Evolutionary conservation across 768 basidiomycete species (phyloP).

Genomic region (Lactarius hatsudake): DNA sequence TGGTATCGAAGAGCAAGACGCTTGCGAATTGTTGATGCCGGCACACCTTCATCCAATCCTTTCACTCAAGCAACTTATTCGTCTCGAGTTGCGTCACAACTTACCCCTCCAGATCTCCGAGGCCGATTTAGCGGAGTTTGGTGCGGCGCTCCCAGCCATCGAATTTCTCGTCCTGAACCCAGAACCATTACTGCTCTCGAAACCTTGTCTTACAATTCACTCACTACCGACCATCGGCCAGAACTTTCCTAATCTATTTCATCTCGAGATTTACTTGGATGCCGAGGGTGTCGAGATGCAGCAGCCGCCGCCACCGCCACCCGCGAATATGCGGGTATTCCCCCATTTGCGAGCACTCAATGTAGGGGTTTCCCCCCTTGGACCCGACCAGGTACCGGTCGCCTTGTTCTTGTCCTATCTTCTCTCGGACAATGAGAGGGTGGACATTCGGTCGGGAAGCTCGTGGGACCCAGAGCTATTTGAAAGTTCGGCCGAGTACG

Average conservation of each 20-base stretch:
- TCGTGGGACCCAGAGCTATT: slow-evolving; percentile 18
- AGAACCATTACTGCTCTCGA: slow-evolving; percentile 22
- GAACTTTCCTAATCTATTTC: slow-evolving; percentile 21
- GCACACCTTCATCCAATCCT: slow-evolving; percentile 23
- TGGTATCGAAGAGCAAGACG: slow-evolving; percentile 3
- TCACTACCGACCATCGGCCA: slow-evolving; percentile 12
- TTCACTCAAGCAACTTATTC: slow-evolving; percentile 21
- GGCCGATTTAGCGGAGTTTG: slow-evolving; percentile 21
- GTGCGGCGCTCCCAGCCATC: slow-evolving; percentile 19
- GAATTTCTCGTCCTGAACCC: slow-evolving; percentile 23
- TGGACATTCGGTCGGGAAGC: slow-evolving; percentile 17
- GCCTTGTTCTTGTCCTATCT: slow-evolving; percentile 26
- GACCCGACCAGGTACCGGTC: slow-evolving; percentile 21
- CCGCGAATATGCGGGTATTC: slow-evolving; percentile 4
- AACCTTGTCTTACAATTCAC: slow-evolving; percentile 13
- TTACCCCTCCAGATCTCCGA: slow-evolving; percentile 26
- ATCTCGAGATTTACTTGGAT: slow-evolving; percentile 25
- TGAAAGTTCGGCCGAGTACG: slow-evolving; percentile 11
- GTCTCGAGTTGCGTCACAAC: slow-evolving; percentile 27
- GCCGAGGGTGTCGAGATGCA: slow-evolving; percentile 6
- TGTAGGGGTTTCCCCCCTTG: slow-evolving; percentile 26
- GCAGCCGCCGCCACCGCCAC: neutral
- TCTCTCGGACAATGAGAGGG: slow-evolving; percentile 16
- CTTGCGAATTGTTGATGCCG: slow-evolving; percentile 10
- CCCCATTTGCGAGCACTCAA: slow-evolving; percentile 15